Conservation (phyloP, 2,329 filamentous ascomycete genomes). For the Ophiobolus disseminans region DNA sequence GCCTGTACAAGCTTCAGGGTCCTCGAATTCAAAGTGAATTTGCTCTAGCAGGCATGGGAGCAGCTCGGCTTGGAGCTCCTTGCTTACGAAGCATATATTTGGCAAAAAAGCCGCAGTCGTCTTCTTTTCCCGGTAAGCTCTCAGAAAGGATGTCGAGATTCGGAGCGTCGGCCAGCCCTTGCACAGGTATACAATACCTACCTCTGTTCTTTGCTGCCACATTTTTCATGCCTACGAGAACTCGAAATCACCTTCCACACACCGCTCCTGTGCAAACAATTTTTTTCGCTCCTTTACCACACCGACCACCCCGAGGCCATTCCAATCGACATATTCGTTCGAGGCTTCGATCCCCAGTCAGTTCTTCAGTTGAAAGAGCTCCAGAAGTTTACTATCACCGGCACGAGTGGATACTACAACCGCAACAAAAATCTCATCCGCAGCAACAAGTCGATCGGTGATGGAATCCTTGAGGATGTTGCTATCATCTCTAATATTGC, state of each 20-base stretch:
- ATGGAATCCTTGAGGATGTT: not conserved
- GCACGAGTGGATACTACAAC: not conserved
- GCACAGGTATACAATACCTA: too few relatives aligned
- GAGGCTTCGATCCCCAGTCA: not conserved
- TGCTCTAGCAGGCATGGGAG: conserved; percentile 2
- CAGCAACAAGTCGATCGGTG: not conserved
- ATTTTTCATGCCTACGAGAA: not conserved
- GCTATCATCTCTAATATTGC: not conserved
- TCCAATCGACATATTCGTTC: not conserved
- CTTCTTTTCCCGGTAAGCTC: too few relatives aligned
- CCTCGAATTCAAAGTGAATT: not conserved
- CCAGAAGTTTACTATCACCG: not conserved
- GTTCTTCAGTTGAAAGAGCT: not conserved
- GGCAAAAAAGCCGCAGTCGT: conserved; percentile 1
- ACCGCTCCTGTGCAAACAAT: not conserved
- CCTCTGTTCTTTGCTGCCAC: too few relatives aligned
- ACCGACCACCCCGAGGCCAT: too few relatives aligned
- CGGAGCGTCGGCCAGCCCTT: not conserved
- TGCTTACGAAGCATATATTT: conserved; percentile 3
- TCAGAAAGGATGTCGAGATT: not conserved
- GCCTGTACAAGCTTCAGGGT: not conserved
- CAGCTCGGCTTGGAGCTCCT: not conserved
- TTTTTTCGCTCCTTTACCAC: too few relatives aligned
- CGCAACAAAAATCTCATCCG: not conserved
- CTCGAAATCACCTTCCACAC: not conserved